Base-by-base conservation (phyloP, 805 yeast genomes). In the Zygosaccharomyces bailii region DNA sequence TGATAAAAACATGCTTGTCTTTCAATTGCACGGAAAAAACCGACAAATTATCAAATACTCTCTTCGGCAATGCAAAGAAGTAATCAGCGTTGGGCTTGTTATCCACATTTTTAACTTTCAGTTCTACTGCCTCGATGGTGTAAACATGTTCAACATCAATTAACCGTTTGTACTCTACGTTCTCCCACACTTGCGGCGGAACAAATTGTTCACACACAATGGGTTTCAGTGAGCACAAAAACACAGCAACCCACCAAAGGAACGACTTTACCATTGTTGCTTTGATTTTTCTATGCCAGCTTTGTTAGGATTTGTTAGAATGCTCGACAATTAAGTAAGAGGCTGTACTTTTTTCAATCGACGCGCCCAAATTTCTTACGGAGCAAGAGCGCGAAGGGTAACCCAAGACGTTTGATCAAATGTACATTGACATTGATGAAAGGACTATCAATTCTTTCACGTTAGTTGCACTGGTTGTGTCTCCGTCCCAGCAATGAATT, bases 101-200 rank as follows among this genome's bases (percentile, higher is more conserved):
- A 18, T 73, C 88, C 29, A 74, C 65, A 68, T 90, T 91, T 54
- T 66, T 75, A 32, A 80, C 72, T 39, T 70, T 74, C 33, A 88
- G 58, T n/a, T 74, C 63, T 46, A 73, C 66, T 19, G 75, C 70
- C 59, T 84, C 95, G 52, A 77, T 78, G 33, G 79, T 74, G 61
- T 83, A 89, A 2, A 89, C 68, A 51, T 76, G 78, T 23, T 76
- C 59, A 39, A 89, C 73, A 56, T 88, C 96, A 29, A 87, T 56
- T 6, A 73, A 61, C 52, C 86, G 79, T 10, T 67, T 61, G 51
- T 77, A 73, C 23, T 78, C 73, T 24, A 67, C 57, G 63, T 87
- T 88, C 56, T 75, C 80, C 76, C 76, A 72, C 14, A 57, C 46
- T 30, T 38, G 43, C 4, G 60, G 56, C 6, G 59, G 53, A 20